These are phyloP conservation scores for Astrephomene gubernaculifera DNA, from an alignment of 139 green algal genomes.

Conservation along the genomic window DNA sequence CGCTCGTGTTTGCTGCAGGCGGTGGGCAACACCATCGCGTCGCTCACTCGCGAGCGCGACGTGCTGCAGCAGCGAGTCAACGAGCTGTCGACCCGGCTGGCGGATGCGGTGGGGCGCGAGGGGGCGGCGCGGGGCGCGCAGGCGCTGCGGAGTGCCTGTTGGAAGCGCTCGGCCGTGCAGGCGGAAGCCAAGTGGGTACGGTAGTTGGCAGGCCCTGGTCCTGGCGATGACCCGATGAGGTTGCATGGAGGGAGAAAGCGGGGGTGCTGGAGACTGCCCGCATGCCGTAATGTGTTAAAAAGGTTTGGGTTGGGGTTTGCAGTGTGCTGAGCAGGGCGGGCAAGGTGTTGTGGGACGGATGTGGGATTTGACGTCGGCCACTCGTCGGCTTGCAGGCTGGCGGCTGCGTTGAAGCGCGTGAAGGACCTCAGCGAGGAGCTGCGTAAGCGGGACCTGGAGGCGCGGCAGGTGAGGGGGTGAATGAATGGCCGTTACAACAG, in stretches of 20 bases:
- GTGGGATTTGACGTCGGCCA: too few species aligned
- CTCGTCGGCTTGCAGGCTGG: conserved; percentile 27
- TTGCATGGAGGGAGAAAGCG: too few species aligned
- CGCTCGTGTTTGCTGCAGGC: too few species aligned
- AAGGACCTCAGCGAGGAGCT: conserved; percentile 36
- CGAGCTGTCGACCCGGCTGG: conserved; percentile 20
- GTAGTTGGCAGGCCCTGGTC: not conserved
- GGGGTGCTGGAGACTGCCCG: too few species aligned
- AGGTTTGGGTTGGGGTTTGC: too few species aligned
- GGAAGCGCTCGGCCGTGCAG: conserved; percentile 6
- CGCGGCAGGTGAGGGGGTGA: conserved; percentile 3
- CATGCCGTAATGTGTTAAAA: too few species aligned
- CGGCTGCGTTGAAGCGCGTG: conserved; percentile 22
- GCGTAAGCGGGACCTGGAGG: not conserved
- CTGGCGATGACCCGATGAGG: too few species aligned
- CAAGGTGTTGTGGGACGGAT: too few species aligned
- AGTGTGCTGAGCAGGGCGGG: too few species aligned
- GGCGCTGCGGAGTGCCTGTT: conserved; percentile 1
- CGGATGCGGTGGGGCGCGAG: conserved; percentile 5
- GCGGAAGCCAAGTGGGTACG: conserved; percentile 16
- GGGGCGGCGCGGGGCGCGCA: conserved; percentile 9
- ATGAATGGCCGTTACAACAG: not conserved
- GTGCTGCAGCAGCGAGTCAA: conserved; percentile 19
- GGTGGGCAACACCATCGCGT: conserved; percentile 5
- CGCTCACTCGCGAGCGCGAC: conserved; percentile 31